Evolutionary conservation across 2,329 filamentous ascomycete genomes (phyloP).

Genomic region (Trichoderma simmonsii): DNA sequence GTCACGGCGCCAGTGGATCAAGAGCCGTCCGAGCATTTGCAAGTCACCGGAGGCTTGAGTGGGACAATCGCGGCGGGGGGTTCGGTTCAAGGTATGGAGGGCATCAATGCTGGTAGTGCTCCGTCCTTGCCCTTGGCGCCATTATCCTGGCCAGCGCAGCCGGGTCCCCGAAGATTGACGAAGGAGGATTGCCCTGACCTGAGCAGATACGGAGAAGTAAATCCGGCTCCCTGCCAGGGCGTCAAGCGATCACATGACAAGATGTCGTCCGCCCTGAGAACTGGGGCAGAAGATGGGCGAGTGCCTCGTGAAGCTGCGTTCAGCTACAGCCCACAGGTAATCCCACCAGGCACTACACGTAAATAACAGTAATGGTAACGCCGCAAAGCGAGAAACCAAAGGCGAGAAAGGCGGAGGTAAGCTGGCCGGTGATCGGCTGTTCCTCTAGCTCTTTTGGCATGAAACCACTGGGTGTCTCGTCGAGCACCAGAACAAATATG

Average conservation of each 20-base stretch:
- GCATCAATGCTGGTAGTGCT: not conserved
- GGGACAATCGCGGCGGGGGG: conserved; percentile 16
- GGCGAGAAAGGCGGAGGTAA: not conserved
- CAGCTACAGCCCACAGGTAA: not conserved
- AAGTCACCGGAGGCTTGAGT: conserved; percentile 14
- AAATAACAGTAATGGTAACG: not conserved
- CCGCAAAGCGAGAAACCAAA: not conserved
- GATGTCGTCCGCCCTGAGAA: not conserved
- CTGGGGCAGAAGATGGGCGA: not conserved
- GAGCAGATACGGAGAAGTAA: not conserved
- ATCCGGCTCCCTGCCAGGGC: not conserved
- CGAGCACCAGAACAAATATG: not conserved
- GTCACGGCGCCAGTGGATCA: conserved; percentile 18
- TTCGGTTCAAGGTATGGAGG: conserved; percentile 17
- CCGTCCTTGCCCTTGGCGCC: not conserved
- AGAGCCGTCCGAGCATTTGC: conserved; percentile 17
- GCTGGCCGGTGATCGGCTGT: not conserved
- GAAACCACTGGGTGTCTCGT: not conserved
- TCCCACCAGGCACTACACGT: not conserved
- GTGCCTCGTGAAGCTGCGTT: not conserved
- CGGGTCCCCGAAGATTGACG: conserved; percentile 13
- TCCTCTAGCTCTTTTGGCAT: not conserved
- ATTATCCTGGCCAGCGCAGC: not conserved
- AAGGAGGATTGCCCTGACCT: not conserved
- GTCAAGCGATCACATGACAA: conserved; percentile 11